phyloP scores from a whole-genome alignment of 73 alveolate species.

The Durusdinium trenchii region DNA sequence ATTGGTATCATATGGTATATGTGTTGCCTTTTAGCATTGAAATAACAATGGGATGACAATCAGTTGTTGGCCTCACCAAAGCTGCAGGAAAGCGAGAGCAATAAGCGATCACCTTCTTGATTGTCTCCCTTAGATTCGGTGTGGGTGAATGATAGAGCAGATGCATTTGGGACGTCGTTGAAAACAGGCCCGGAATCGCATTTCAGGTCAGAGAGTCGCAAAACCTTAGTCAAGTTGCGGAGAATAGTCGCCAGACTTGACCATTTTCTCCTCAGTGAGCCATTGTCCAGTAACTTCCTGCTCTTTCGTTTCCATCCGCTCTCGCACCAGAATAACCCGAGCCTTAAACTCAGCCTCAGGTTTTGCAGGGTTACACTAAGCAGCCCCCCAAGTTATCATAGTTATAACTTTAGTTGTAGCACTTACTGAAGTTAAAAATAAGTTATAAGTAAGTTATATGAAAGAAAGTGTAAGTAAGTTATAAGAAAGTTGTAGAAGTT shows the following conservation, averaged over 20 bases:
- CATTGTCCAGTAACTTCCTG: constrained; percentile 35
- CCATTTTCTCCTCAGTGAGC: constrained; percentile 60
- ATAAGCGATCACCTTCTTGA: not conserved
- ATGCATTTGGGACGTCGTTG: not conserved
- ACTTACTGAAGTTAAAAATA: no score
- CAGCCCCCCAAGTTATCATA: no score
- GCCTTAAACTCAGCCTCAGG: constrained; percentile 39
- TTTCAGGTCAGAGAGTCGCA: not conserved
- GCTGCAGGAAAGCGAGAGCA: constrained; percentile 30
- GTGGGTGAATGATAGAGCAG: not conserved
- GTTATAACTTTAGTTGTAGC: no score
- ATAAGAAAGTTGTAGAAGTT: no score
- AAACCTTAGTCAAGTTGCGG: not conserved
- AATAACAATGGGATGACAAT: no score
- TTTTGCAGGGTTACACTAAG: no score
- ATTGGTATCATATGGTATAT: not conserved
- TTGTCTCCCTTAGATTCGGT: not conserved
- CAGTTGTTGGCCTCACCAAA: not conserved
- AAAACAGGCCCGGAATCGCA: not conserved
- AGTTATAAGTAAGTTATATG: no score
- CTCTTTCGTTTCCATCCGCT: constrained; percentile 32
- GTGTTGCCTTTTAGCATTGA: not conserved
- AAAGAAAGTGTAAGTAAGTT: no score
- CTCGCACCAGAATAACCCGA: constrained; percentile 32
- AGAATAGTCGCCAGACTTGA: constrained; percentile 26